Evolutionary conservation across 495 filamentous ascomycete genomes (phyloP), one percentile per base, ranked within the genome.

Genomic region (Recurvomyces mirabilis): DNA sequence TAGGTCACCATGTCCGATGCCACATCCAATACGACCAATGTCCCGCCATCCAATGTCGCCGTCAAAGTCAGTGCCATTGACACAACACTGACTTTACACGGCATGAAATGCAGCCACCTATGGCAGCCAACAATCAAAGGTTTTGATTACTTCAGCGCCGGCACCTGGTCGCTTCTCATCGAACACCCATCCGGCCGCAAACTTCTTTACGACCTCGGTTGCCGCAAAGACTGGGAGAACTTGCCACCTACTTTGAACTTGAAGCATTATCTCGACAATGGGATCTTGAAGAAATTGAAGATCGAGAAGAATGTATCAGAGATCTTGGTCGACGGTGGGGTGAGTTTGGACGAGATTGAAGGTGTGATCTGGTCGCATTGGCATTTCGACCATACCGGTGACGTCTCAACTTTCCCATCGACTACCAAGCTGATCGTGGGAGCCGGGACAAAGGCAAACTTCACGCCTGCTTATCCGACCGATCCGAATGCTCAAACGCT

Each of bases 331-430:
- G 47, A 51, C 9, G 28, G 35, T 9, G 43, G 31, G 1, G 48
- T 52, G 10, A 24, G 30, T n/a, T 30, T 46, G n/a, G 13, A 39
- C 4, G 44, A 47, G 13, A 33, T 52, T 28, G 49, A 52, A 18
- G 49, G 21, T n/a, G 23, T 52, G n/a, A 43, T 52, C 24, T 52
- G 43, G 49, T 33, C 28, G 28, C 41, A 34, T 15, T 19, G 19
- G 22, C 79, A 82, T 53, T 74, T 72, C 41, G 78, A 82, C 54
- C 81, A 83, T 52, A 63, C 62, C 12, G 80, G 78, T 1, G 69
- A 82, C 40, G 63, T 68, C 2, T 63, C 65, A 0, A 64, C 49
- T 0, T 80, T 82, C 43, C 70, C 66, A 0, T 21, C 64, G 0
- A 61, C 53, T 15, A 73, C 74, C 0, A 56, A 64, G 0, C 49